phyloP scores from a whole-genome alignment of 2,329 filamentous ascomycete genomes.

The Fusarium drepaniforme region DNA sequence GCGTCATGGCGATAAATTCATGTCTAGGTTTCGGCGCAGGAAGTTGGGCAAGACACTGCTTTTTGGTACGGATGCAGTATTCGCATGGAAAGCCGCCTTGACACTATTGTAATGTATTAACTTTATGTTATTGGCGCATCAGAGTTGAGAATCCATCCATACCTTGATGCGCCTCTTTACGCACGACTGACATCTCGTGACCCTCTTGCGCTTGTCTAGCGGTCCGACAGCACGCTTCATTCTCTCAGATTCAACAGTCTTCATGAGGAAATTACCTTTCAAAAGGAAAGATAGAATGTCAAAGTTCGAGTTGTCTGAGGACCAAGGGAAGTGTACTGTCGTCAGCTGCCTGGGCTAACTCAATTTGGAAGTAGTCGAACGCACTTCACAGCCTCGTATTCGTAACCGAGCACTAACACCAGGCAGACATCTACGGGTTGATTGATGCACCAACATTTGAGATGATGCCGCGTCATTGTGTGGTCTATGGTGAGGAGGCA shows the following conservation, averaged over 20 bases:
- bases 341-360: neutral
- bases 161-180: conserved; percentile 45
- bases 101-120: conserved; percentile 28
- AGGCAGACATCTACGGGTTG: neutral
- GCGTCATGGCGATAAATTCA: conserved; percentile 23
- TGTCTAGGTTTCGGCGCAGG: neutral
- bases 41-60: conserved; percentile 34
- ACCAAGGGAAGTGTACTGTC: neutral
- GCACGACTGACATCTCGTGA: conserved; percentile 44
- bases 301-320: neutral
- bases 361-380: conserved; percentile 26
- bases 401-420: neutral
- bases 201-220: conserved; percentile 41
- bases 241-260: neutral
- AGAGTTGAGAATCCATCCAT: neutral
- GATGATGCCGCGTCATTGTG: neutral
- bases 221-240: conserved; percentile 38
- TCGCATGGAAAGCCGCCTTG: conserved; percentile 41
- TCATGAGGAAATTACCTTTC: neutral
- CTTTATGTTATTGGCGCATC: fast-evolving
- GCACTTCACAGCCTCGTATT: conserved; percentile 5
- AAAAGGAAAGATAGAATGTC: neutral
- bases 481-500: neutral
- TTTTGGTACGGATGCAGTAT: conserved; percentile 42
- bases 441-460: neutral